Conservation (phyloP, 805 yeast species). For the Wickerhamiella spandovensis region DNA sequence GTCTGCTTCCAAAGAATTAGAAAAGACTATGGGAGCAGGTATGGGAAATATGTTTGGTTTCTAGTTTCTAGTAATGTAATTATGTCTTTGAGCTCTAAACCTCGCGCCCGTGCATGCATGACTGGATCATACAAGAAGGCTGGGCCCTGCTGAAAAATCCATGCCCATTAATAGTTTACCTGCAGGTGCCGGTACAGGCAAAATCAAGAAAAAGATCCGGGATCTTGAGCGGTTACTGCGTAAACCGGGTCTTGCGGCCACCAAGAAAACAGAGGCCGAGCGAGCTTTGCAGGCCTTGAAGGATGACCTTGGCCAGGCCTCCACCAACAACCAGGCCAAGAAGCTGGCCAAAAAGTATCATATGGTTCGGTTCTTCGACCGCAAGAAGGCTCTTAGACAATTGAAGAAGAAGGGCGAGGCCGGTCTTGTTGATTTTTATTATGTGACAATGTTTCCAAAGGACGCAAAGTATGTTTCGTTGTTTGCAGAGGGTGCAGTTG, state of each 20-base stretch:
- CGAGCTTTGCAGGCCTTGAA: conserved; percentile 57
- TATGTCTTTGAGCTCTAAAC: not conserved
- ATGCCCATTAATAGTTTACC: conserved; percentile 20
- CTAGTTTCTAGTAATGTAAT: conserved; percentile 1
- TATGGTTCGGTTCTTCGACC: conserved; percentile 86
- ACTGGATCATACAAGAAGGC: too few relatives aligned
- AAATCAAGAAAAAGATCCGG: conserved; percentile 73
- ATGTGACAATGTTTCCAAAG: conserved; percentile 64
- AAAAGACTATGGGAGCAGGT: conserved; percentile 19
- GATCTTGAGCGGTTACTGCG: conserved; percentile 64
- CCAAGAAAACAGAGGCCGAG: conserved; percentile 33
- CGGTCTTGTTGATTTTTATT: conserved; percentile 44
- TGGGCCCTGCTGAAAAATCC: not conserved
- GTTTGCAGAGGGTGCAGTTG: conserved; percentile 36
- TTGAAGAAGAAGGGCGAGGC: conserved; percentile 36
- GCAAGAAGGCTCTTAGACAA: conserved; percentile 65
- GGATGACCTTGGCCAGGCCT: conserved; percentile 41
- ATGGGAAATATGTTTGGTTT: conserved; percentile 9
- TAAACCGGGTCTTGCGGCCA: conserved; percentile 48
- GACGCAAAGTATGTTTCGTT: conserved; percentile 68
- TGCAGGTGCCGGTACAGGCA: conserved; percentile 22
- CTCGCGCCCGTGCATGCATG: too few relatives aligned
- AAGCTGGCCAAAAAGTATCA: conserved; percentile 63
- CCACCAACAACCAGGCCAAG: conserved; percentile 33
- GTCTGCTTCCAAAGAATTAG: conserved; percentile 74